These are phyloP conservation scores for Porogramme epimiltina DNA, from an alignment of 1,284 basidiomycete genomes.

Conservation along the genomic window DNA sequence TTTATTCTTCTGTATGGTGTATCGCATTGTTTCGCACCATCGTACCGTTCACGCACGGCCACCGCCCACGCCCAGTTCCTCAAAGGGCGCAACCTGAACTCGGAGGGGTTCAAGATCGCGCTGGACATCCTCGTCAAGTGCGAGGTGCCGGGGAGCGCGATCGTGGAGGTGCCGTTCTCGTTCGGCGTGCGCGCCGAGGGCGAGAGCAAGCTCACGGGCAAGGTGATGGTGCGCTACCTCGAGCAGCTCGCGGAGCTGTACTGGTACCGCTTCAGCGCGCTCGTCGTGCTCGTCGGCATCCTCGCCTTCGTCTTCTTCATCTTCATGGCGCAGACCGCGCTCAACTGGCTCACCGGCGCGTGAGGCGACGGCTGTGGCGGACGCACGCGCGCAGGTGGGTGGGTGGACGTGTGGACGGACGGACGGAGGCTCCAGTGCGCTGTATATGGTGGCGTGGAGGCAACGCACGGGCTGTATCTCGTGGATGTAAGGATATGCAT, in stretches of 20 bases:
- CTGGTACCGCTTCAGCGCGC: slow-evolving; percentile 31
- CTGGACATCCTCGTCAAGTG: slow-evolving; percentile 37
- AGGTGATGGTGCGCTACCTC: slow-evolving; percentile 36
- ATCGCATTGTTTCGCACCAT: neutral
- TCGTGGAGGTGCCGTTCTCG: slow-evolving; percentile 37
- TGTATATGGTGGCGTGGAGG: neutral
- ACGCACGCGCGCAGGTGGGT: neutral
- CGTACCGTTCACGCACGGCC: too few relatives aligned
- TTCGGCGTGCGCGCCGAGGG: slow-evolving; percentile 35
- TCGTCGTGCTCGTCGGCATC: slow-evolving; percentile 25
- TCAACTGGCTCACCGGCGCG: slow-evolving; percentile 1
- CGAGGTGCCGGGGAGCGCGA: slow-evolving; percentile 28
- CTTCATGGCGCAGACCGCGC: slow-evolving; percentile 13
- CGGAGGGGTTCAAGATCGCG: slow-evolving; percentile 37
- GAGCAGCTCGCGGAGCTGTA: slow-evolving; percentile 37
- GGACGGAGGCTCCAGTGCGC: neutral
- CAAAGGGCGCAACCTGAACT: slow-evolving; percentile 33
- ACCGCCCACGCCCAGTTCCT: slow-evolving; percentile 26
- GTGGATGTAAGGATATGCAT: slow-evolving; percentile 19
- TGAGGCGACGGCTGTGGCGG: neutral
- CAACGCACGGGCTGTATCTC: neutral
- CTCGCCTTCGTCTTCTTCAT: slow-evolving; percentile 15
- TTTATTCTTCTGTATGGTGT: neutral
- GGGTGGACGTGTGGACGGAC: neutral
- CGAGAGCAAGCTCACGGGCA: slow-evolving; percentile 35